Base-by-base conservation (phyloP, 371 early-diverging fungal species). In the Phascolomyces articulosus region DNA sequence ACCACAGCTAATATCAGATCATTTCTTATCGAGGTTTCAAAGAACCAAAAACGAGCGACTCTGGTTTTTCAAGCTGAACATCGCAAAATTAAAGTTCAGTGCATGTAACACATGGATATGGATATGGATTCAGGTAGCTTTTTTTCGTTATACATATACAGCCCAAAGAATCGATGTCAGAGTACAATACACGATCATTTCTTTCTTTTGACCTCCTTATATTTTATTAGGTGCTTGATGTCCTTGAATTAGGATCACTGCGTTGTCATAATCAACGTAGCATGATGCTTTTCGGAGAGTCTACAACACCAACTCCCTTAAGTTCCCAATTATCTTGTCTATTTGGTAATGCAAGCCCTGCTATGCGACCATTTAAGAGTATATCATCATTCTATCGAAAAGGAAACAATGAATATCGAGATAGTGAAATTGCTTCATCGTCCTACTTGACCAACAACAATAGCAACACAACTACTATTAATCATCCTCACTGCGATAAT, bases 81-180 rank as follows among this genome's bases (percentile, higher is more conserved):
- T 15, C 66, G 66, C 10, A 28, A 60, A 15, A 31, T 66, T 24
- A 55, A 44, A 24, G 16, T 66, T 24, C 66, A 66, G 26, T 66
- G 66, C n/a, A 65, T n/a, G n/a, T n/a, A n/a, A n/a, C n/a, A n/a
- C n/a, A n/a, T 58, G 65, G 34, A 26, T 16, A 34, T 58, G 38
- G 59, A 58, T 28, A 40, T 65, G 65, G 65, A 54, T 65, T 16
- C 31, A 65, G 40, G 59, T 57, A 57, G 16, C 8, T 4, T 13
- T 44, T 11, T 34, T 9, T 34, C 11, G 10, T 31, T 2, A 34
- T 9, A 34, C 34, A 34, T n/a, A n/a, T n/a, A n/a, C n/a, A n/a
- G n/a, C n/a, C n/a, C n/a, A n/a, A n/a, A n/a, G n/a, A n/a, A n/a
- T n/a, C n/a, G n/a, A n/a, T n/a, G n/a, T n/a, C n/a, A n/a, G 38